Evolutionary conservation across 169 alveolate genomes (phyloP).

Genomic region (Plasmodium knowlesi): DNA sequence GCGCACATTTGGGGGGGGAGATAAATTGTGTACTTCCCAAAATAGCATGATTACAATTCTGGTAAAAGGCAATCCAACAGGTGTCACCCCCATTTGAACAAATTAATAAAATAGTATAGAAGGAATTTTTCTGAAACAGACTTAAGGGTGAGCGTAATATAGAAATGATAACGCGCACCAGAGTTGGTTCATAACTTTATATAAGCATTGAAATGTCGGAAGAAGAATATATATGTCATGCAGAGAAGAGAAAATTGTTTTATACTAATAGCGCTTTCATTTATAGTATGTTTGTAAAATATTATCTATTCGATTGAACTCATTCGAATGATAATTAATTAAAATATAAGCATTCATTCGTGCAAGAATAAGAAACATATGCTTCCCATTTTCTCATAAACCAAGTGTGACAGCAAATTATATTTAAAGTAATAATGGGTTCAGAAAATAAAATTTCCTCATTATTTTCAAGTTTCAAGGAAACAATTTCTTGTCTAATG

Average conservation of each 20-base stretch:
- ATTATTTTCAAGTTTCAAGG: neutral
- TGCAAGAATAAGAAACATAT: neutral
- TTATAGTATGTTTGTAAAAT: neutral
- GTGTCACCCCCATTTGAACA: neutral
- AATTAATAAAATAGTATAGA: no score
- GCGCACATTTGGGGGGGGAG: neutral
- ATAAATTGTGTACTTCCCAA: neutral
- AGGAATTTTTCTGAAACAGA: no score
- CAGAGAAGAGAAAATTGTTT: neutral
- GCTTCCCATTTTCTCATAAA: neutral
- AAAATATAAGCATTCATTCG: neutral
- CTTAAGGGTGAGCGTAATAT: neutral
- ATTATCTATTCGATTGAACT: neutral
- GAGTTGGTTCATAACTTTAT: neutral
- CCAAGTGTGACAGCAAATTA: neutral
- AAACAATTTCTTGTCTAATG: neutral
- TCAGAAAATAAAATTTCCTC: neutral
- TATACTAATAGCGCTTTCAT: neutral
- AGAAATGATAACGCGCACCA: neutral
- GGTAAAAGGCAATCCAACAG: neutral
- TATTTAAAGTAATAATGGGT: neutral
- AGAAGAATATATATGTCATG: neutral
- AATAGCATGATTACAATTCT: neutral
- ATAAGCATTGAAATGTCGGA: neutral
- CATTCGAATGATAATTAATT: neutral